Percentiles rank a stretch among this genome's conserved stretches.
phyloP scores from a whole-genome alignment of 352 stramenopile species.

The Pythium aquatile region DNA sequence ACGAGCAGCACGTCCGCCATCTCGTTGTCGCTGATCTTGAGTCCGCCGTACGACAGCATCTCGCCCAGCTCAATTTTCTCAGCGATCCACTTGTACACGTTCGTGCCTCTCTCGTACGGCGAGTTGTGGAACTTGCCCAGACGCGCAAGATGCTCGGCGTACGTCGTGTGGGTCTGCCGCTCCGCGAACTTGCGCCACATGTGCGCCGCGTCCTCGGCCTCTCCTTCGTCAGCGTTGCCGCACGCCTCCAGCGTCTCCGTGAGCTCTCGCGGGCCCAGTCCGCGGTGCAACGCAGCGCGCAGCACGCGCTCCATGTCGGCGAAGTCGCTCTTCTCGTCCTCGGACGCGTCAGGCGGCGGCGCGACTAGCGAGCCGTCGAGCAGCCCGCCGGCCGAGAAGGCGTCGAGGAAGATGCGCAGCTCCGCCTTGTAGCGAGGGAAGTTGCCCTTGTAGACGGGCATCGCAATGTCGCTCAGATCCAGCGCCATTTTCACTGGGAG shows the following conservation, averaged over 20 bases:
- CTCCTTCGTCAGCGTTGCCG: neutral
- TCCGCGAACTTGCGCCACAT: slow-evolving; percentile 18
- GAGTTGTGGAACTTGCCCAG: slow-evolving; percentile 20
- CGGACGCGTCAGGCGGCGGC: slow-evolving; percentile 11
- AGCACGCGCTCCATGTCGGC: slow-evolving; percentile 19
- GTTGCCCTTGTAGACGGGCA: slow-evolving; percentile 23
- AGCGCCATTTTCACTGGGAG: slow-evolving; percentile 1
- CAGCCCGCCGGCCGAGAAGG: slow-evolving; percentile 15
- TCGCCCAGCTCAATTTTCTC: slow-evolving; percentile 24
- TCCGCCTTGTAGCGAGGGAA: slow-evolving; percentile 25
- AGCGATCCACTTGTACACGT: slow-evolving; percentile 24
- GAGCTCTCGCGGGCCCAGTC: slow-evolving; percentile 12
- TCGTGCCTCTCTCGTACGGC: slow-evolving; percentile 22
- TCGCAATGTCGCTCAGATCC: slow-evolving; percentile 16
- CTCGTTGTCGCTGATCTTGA: slow-evolving; percentile 23
- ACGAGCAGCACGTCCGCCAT: slow-evolving; percentile 24
- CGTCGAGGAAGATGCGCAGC: slow-evolving; percentile 21
- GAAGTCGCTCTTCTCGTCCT: slow-evolving; percentile 12
- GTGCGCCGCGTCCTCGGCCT: slow-evolving; percentile 5
- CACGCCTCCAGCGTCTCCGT: slow-evolving; percentile 16
- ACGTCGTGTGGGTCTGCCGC: slow-evolving; percentile 24
- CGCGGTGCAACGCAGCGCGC: slow-evolving; percentile 20
- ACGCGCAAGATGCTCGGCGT: slow-evolving; percentile 20
- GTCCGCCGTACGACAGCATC: slow-evolving; percentile 22
- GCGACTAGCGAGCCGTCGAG: slow-evolving; percentile 14